Conservation (phyloP, 2,329 filamentous ascomycete species). For the Berkeleyomyces basicola region DNA sequence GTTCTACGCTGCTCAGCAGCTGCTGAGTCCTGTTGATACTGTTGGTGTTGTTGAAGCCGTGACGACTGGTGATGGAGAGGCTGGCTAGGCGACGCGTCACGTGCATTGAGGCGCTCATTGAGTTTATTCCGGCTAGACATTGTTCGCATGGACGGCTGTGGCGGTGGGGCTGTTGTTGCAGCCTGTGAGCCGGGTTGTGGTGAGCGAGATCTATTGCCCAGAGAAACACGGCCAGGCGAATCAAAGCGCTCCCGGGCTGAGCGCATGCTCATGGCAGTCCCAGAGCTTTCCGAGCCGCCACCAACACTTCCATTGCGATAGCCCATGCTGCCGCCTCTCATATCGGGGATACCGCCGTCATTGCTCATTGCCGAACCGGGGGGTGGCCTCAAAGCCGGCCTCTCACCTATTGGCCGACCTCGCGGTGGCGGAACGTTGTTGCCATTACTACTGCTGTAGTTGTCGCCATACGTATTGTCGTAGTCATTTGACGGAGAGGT, state of each 20-base stretch:
- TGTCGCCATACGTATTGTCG: constrained; percentile 30
- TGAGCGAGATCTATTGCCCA: constrained; percentile 9
- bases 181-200: constrained; percentile 8
- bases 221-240: constrained; percentile 5
- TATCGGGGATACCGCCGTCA: constrained; percentile 1
- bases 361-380: not conserved
- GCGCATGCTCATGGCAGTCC: constrained; percentile 8
- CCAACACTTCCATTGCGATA: constrained; percentile 11
- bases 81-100: constrained; percentile 6
- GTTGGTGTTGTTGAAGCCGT: constrained; percentile 13
- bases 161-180: not conserved
- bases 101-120: constrained; percentile 7
- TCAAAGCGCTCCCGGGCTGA: constrained; percentile 11
- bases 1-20: constrained; percentile 3
- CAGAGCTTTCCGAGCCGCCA: constrained; percentile 8
- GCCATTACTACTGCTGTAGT: constrained; percentile 24
- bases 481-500: constrained; percentile 27
- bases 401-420: constrained; percentile 8
- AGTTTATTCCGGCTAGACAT: constrained; percentile 22
- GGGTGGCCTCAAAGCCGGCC: constrained; percentile 2
- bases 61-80: constrained; percentile 5
- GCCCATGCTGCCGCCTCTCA: constrained; percentile 1
- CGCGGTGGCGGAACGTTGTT: constrained; percentile 7
- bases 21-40: constrained; percentile 12
- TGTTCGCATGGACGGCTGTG: constrained; percentile 16